Conservation (phyloP, 495 filamentous ascomycete genomes). For the Cercophora scortea region DNA sequence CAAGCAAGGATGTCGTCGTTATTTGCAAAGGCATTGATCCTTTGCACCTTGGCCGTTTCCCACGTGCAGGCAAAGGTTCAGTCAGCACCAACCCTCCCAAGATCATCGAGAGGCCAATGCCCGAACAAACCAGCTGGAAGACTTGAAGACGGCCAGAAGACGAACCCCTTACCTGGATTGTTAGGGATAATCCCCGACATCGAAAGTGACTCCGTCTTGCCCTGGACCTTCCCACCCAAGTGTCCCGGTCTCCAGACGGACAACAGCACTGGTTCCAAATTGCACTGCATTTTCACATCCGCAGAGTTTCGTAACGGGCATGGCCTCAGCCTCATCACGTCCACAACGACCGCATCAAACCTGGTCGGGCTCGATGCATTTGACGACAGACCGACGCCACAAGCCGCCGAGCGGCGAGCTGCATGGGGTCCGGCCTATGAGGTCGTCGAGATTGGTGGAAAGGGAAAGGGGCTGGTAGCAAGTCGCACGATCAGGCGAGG, state of each 20-base stretch:
- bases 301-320: constrained; percentile 23
- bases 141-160: too few species aligned
- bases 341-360: constrained; percentile 16
- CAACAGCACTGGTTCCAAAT: background rate
- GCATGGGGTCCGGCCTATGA: constrained; percentile 12
- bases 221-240: constrained; percentile 10
- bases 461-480: constrained; percentile 30
- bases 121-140: too few species aligned
- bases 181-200: too few species aligned
- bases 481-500: constrained; percentile 23
- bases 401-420: constrained; percentile 2
- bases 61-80: too few species aligned
- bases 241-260: constrained; percentile 2
- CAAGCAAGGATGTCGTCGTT: too few species aligned
- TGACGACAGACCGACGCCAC: constrained; percentile 17
- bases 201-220: background rate
- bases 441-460: constrained; percentile 20
- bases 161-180: too few species aligned
- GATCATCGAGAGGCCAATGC: too few species aligned
- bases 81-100: too few species aligned
- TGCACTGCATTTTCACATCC: constrained; percentile 28
- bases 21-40: too few species aligned
- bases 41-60: too few species aligned
- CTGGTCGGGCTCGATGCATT: constrained; percentile 20
- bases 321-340: constrained; percentile 22